Percentiles rank a stretch among this genome's conserved stretches.
These are phyloP conservation scores for Thalia dealbata DNA, from an alignment of 176 grass and related monocot genomes.

Conservation along the genomic window DNA sequence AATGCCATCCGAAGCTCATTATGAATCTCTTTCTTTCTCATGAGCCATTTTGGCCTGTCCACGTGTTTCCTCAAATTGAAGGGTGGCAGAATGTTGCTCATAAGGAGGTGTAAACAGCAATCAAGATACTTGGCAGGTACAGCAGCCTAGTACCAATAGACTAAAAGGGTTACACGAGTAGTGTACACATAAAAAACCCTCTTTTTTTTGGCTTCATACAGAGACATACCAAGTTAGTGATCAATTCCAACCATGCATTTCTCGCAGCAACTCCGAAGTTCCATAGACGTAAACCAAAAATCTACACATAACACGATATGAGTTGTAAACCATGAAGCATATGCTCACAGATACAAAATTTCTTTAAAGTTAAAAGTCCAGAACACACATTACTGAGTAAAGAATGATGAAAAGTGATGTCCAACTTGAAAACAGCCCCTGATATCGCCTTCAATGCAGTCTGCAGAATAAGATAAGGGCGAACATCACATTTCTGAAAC, in stretches of 20 bases:
- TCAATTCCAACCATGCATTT: constrained; percentile 37
- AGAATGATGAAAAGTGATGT: constrained; percentile 16
- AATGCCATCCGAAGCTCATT: constrained; percentile 22
- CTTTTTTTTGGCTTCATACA: not conserved
- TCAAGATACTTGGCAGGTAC: constrained; percentile 36
- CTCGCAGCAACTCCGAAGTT: constrained; percentile 24
- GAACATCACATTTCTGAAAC: constrained; percentile 16
- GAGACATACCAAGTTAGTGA: constrained; percentile 49
- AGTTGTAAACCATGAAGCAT: not conserved
- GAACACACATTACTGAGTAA: constrained; percentile 55
- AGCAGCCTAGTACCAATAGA: constrained; percentile 25
- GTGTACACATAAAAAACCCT: not conserved
- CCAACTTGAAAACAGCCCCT: constrained; percentile 31
- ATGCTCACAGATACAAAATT: not conserved
- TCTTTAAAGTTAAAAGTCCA: not conserved
- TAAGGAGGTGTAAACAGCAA: constrained; percentile 34
- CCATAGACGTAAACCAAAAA: constrained; percentile 45
- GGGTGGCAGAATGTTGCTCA: constrained; percentile 32
- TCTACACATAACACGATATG: constrained; percentile 28
- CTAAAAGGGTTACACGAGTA: not conserved
- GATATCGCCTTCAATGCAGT: constrained; percentile 34
- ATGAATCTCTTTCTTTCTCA: constrained; percentile 34
- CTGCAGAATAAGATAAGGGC: constrained; percentile 24
- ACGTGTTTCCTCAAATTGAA: not conserved
- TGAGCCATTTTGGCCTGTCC: constrained; percentile 11